Conservation (phyloP, 805 yeast genomes). For the Ascoidea rubescens region DNA sequence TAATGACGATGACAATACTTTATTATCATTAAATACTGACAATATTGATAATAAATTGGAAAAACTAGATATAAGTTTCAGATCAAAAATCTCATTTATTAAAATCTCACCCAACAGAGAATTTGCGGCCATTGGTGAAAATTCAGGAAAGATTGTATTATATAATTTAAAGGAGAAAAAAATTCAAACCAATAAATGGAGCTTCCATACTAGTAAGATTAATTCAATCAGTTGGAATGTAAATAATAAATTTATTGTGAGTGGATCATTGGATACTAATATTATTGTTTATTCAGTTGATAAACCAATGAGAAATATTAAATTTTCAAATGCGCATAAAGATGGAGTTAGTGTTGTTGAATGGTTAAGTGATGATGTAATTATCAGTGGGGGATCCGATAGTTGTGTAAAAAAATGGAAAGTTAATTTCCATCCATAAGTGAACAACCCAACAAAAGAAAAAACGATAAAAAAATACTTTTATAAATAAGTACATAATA, state of each 20-base stretch:
- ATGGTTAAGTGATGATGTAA: slow-evolving; percentile 41
- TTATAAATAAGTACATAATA: too few relatives aligned
- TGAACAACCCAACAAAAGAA: too few relatives aligned
- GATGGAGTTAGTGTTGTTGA: slow-evolving; percentile 68
- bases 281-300: slow-evolving; percentile 68
- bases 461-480: too few relatives aligned
- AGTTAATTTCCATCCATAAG: slow-evolving; percentile 11
- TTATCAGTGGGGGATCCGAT: slow-evolving; percentile 71
- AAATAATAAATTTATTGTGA: slow-evolving; percentile 58
- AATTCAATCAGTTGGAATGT: slow-evolving; percentile 67
- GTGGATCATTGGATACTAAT: slow-evolving; percentile 77
- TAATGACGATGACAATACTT: slow-evolving; percentile 22
- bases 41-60: slow-evolving; percentile 7
- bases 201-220: slow-evolving; percentile 81
- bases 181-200: slow-evolving; percentile 81
- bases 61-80: slow-evolving; percentile 1
- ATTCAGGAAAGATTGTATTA: slow-evolving; percentile 72
- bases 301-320: slow-evolving; percentile 65
- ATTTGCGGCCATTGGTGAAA: slow-evolving; percentile 74
- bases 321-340: slow-evolving; percentile 69
- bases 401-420: slow-evolving; percentile 70
- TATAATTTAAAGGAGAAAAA: slow-evolving; percentile 40
- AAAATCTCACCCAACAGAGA: slow-evolving; percentile 58
- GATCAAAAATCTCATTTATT: slow-evolving; percentile 33
- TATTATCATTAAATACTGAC: slow-evolving; percentile 25